Conservation (phyloP, 768 basidiomycete species). For the Auriscalpium orientale region DNA sequence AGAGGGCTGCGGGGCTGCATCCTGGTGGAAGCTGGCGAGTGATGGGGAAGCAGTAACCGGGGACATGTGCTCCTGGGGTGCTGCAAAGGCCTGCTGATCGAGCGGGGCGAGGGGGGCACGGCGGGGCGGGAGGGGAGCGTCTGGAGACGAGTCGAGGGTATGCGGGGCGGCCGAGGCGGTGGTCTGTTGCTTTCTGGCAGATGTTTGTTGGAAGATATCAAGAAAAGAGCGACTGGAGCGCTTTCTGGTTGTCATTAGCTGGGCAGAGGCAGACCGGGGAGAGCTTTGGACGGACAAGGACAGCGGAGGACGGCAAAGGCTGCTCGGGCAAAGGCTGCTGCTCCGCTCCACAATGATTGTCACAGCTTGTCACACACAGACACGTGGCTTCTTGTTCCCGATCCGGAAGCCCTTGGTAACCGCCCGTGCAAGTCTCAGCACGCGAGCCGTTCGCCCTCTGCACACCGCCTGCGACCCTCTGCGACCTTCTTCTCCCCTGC, state of each 20-base stretch:
- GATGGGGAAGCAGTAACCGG: slow-evolving; percentile 1
- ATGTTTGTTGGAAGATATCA: not conserved
- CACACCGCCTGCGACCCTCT: not conserved
- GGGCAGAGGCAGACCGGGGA: not conserved
- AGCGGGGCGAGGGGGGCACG: slow-evolving; percentile 15
- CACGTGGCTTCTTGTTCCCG: slow-evolving; percentile 9
- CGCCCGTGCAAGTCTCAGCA: no score
- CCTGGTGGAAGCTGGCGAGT: not conserved
- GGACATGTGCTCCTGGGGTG: slow-evolving; percentile 2
- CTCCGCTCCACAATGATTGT: not conserved
- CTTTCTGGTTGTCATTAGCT: not conserved
- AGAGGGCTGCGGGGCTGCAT: slow-evolving; percentile 1
- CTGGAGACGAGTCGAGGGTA: slow-evolving; percentile 9
- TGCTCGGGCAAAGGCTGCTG: not conserved
- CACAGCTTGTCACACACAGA: not conserved
- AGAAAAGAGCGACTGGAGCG: not conserved
- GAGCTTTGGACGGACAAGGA: not conserved
- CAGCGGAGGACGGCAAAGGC: not conserved
- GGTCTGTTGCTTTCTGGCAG: slow-evolving; percentile 9
- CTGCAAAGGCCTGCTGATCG: slow-evolving; percentile 9
- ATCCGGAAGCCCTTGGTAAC: not conserved
- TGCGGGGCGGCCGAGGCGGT: not conserved
- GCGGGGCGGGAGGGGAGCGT: slow-evolving; percentile 7
- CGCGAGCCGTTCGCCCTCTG: not conserved
- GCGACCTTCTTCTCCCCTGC: not conserved